Conservation (phyloP, 176 grass and related monocot genomes). For the Triticum aestivum region IWGSC_CS_RefSeq_v2.1 NC_057809.1:174704013-174704512, state of each 20-base stretch:
- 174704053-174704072: constrained; percentile 42
- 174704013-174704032: constrained; percentile 96
- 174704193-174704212: constrained; percentile 22
- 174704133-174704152: constrained; percentile 88
- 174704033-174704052: constrained; percentile 63
- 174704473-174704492: constrained; percentile 79
- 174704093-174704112: constrained; percentile 50
- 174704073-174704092: constrained; percentile 57
- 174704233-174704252: constrained; percentile 77
- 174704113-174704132: constrained; percentile 97
- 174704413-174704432: constrained; percentile 46
- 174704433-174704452: constrained; percentile 61
- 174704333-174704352: constrained; percentile 86
- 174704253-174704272: constrained; percentile 79
- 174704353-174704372: constrained; percentile 76
- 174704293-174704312: constrained; percentile 98
- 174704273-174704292: constrained; percentile 95
- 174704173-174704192: constrained; percentile 9
- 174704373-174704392: constrained; percentile 80
- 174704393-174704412: constrained; percentile 38
- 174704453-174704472: constrained; percentile 71
- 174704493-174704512: constrained; percentile 75
- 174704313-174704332: constrained; percentile 84
- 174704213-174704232: constrained; percentile 6
- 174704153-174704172: constrained; percentile 23